Percentiles rank a stretch among this genome's conserved stretches.
Evolutionary conservation across 2,329 filamentous ascomycete species (phyloP).

Genomic region (Geosmithia morbida): DNA sequence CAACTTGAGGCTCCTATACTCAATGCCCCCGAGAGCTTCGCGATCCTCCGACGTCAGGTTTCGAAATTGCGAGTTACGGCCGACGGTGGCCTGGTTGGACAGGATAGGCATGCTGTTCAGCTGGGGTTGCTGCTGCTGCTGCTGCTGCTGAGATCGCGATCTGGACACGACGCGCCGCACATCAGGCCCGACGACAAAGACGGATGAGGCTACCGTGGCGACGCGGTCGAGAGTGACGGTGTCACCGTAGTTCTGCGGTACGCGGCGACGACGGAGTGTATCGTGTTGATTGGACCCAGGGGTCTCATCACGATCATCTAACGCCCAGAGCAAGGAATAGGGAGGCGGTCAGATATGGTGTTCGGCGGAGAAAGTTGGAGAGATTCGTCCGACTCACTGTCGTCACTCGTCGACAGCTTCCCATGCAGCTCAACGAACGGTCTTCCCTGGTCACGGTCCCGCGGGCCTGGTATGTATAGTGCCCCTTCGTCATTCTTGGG

Average conservation of each 20-base stretch:
- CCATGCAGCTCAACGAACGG: constrained; percentile 11
- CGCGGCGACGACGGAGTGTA: constrained; percentile 10
- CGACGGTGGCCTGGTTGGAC: constrained; percentile 25
- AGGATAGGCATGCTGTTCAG: constrained; percentile 19
- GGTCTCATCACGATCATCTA: neutral
- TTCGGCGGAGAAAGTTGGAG: too few species aligned
- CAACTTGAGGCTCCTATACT: constrained; percentile 33
- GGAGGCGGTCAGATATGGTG: neutral
- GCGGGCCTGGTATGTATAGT: constrained; percentile 15
- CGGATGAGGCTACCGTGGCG: constrained; percentile 17
- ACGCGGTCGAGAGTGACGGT: constrained; percentile 20
- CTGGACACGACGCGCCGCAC: constrained; percentile 1
- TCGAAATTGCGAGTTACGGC: constrained; percentile 29
- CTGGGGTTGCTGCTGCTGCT: constrained; percentile 1
- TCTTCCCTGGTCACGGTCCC: constrained; percentile 15
- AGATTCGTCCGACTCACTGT: constrained; percentile 3
- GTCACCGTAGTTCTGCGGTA: constrained; percentile 8
- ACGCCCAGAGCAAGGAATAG: too few species aligned
- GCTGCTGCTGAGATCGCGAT: neutral
- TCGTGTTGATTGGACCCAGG: neutral
- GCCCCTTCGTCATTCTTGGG: constrained; percentile 9
- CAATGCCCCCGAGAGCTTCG: constrained; percentile 33
- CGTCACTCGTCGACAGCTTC: constrained; percentile 7
- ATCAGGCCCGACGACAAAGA: constrained; percentile 20
- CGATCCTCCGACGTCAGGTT: constrained; percentile 24